Evolutionary conservation across 495 filamentous ascomycete species (phyloP), one percentile per base, ranked within the genome.

Genomic region (Penicillium samsonianum): DNA sequence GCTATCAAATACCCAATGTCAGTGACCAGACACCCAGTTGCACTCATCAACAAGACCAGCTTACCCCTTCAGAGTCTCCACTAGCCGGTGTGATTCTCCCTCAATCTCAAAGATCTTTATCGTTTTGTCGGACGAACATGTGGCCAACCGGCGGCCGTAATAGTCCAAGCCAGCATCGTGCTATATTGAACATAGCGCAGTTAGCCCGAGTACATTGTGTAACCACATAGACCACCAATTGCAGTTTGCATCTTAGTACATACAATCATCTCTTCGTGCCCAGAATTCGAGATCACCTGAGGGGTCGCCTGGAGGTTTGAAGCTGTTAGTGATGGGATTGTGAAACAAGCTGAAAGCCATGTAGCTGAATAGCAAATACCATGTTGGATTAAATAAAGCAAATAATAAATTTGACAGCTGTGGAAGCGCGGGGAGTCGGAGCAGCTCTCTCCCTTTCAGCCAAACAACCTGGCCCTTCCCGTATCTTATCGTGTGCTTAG

Each of bases 201-300:
- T 68, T 38, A 68, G 66, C 30, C 35, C 20, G 19, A 35, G 9
- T n/a, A 22, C 46, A 42, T 30, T 19, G 11, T 5, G 4, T 8
- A 9, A 55, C 8, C n/a, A 2, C 10, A 37, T 23, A 2, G 23
- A 16, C 23, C 41, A 7, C 17, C 43, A 55, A 31, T 40, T 59
- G 51, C 22, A 43, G 51, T 45, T 40, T 6, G 52, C 49, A 22
- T 55, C 23, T 57, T 53, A 53, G 26, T 64, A 85, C 91, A 69
- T 90, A 98, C 93, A 81, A 98, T 97, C 92, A 98, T 98, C 73
- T 96, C 93, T 87, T 98, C 95, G 77, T 98, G 94, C 69, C 90
- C 88, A 58, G 90, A 90, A 74, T 92, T 93, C 40, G 90, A 85
- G 69, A 92, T 92, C 61, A 91, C 84, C 82, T 95, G 90, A 66